Conservation (phyloP, 2,329 filamentous ascomycete genomes). For the Sporothrix luriei region DNA sequence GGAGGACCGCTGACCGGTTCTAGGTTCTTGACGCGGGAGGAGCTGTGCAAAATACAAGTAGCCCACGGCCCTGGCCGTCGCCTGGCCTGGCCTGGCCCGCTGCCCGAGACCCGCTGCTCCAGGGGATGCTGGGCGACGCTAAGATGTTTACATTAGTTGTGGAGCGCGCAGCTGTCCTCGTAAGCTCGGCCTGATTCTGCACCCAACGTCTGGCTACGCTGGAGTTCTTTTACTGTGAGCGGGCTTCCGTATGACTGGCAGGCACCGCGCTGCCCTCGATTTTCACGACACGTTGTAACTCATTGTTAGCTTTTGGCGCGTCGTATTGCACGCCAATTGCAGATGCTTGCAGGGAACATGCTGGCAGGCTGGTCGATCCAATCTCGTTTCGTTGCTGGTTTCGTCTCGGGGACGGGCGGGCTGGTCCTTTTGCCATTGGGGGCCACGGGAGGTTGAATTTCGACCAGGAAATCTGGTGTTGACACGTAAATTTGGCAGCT, state of each 20-base stretch:
- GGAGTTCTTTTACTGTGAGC: neutral
- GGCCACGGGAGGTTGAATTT: constrained; percentile 6
- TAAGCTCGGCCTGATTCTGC: neutral
- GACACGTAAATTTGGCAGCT: constrained; percentile 11
- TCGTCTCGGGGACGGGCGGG: constrained; percentile 23
- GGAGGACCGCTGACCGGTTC: constrained; percentile 17
- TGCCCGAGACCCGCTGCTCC: neutral
- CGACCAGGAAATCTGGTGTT: constrained; percentile 5
- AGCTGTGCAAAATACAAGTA: constrained; percentile 27
- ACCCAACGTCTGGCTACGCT: no score
- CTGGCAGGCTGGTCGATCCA: constrained; percentile 19
- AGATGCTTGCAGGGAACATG: constrained; percentile 12
- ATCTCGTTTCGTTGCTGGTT: constrained; percentile 18
- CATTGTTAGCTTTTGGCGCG: neutral
- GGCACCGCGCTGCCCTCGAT: no score
- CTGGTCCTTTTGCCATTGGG: constrained; percentile 19
- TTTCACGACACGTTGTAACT: neutral
- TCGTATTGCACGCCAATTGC: neutral
- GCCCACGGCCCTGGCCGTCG: constrained; percentile 29
- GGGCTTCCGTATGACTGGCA: neutral
- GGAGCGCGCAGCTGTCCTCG: neutral
- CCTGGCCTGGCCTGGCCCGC: constrained; percentile 20
- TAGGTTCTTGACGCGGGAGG: constrained; percentile 22
- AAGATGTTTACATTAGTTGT: neutral
- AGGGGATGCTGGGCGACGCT: neutral